Percentiles rank a stretch among this genome's conserved stretches.
Conservation (phyloP, 495 filamentous ascomycete genomes). For the Schizothecium vesticola region DNA sequence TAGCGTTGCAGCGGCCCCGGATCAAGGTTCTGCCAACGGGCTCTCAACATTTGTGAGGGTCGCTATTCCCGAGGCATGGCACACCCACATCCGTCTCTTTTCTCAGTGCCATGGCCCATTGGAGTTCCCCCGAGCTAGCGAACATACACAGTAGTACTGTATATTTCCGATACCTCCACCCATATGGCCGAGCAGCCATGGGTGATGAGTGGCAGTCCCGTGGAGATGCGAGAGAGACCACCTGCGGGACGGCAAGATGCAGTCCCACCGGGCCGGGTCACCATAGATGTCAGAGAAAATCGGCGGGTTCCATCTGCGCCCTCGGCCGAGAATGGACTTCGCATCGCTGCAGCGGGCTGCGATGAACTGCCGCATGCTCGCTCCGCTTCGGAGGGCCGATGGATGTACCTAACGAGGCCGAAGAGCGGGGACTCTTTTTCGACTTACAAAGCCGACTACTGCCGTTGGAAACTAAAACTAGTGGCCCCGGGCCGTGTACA, state of each 20-base stretch:
- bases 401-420: constrained; percentile 5
- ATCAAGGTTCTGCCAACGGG: neutral
- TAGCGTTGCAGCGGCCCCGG: neutral
- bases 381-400: constrained; percentile 7
- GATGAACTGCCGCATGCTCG: neutral
- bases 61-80: neutral
- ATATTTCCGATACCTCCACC: neutral
- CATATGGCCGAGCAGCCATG: neutral
- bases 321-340: neutral
- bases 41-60: neutral
- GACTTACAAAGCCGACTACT: neutral
- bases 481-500: neutral
- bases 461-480: neutral
- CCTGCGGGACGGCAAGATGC: neutral
- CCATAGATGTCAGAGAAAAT: neutral
- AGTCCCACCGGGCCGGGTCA: neutral
- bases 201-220: neutral
- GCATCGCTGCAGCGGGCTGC: neutral
- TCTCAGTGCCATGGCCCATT: neutral
- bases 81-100: neutral
- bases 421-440: constrained; percentile 6
- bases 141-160: no score
- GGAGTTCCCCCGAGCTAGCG: neutral
- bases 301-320: neutral
- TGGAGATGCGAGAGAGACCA: neutral